Evolutionary conservation across 176 grass and related monocot genomes (phyloP), one percentile per base, ranked within the genome.

Genomic region (Cocos nucifera): DNA sequence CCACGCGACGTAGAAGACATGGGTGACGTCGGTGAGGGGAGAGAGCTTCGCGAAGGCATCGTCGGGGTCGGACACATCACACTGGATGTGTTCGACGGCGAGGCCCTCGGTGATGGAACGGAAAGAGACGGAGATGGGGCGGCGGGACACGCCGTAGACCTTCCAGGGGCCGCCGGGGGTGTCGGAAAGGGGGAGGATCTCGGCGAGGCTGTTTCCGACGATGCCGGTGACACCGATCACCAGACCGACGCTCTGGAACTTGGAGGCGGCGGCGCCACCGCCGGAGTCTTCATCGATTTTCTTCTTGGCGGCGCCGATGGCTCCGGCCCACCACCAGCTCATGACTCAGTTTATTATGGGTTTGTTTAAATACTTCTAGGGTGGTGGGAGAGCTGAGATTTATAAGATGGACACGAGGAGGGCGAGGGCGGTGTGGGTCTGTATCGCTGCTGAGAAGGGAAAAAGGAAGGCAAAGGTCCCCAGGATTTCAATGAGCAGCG

Each of bases 1-100:
- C 76, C 76, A 88, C 0, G 85, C 69, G 21, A 49, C 76, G 73
- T 80, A 88, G 73, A 88, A 88, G 54, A 88, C 72, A 44, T 88
- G 85, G 64, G 85, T 88, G 44, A 88, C 69, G 64, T 88, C 80
- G 17, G 60, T 35, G 56, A 88, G 80, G 3, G 73, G 80, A 4
- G 17, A 15, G 17, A 88, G 85, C 18, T 77, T 81, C 0, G 63
- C 77, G n/a, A 57, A 15, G 39, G 82, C 80, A 51, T 81, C 80
- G n/a, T 51, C 61, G 22, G 73, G 5, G 69, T 89, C 77, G 49
- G 73, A 69, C 77, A 89, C 55, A 51, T 89, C 85, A 69, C 82
- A 75, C 59, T 63, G 58, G 44, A 88, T 29, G 69, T 83, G 76
- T 3, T 74, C 58, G 55, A 83, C 69, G 56, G 69, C 52, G 18